These are phyloP conservation scores for Dianthus caryophyllus DNA, from an alignment of 148 eudicot species.

Conservation along the genomic window DNA sequence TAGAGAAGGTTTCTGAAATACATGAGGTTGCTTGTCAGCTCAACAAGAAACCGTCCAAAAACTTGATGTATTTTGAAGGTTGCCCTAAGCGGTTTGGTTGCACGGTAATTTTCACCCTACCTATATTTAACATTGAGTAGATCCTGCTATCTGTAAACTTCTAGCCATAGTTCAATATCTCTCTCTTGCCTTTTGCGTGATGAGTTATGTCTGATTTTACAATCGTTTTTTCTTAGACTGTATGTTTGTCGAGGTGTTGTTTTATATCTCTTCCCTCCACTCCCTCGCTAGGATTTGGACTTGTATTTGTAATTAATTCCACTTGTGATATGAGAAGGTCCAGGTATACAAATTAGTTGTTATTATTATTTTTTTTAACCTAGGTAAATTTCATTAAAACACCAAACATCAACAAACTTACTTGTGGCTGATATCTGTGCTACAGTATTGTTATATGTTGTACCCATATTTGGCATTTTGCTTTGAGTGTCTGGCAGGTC, in stretches of 20 bases:
- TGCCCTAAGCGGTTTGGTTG: constrained; percentile 96
- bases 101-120: constrained; percentile 56
- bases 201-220: background rate
- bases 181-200: background rate
- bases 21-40: constrained; percentile 53
- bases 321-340: background rate
- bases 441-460: too few species aligned
- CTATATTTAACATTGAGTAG: background rate
- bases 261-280: background rate
- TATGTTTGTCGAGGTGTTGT: background rate
- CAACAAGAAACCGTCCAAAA: constrained; percentile 64
- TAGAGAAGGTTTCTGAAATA: constrained; percentile 77
- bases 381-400: background rate
- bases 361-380: background rate
- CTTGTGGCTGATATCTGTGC: too few species aligned
- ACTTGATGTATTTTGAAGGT: constrained; percentile 96
- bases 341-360: background rate
- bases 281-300: background rate
- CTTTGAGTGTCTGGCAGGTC: too few species aligned
- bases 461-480: too few species aligned
- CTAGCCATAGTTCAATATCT: background rate
- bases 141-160: background rate
- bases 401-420: too few species aligned
- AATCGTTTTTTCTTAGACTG: background rate
- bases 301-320: background rate